Conservation (phyloP, 805 yeast species). For the Candida alai region DNA sequence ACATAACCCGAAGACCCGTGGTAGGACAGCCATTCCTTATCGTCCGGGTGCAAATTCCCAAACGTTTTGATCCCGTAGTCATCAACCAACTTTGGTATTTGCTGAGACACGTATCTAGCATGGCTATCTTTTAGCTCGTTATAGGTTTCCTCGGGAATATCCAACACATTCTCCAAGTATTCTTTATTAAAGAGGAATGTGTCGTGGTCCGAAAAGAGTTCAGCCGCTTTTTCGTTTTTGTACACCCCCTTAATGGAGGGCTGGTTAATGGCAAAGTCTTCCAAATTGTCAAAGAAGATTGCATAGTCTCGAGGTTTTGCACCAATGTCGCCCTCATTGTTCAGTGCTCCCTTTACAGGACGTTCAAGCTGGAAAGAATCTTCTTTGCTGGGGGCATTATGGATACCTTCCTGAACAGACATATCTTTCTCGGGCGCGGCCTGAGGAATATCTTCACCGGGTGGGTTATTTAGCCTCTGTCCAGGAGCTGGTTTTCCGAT, state of each 20-base stretch:
- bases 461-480: neutral
- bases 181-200: conserved; percentile 43
- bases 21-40: conserved; percentile 39
- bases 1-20: conserved; percentile 38
- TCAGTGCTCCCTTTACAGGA: no score
- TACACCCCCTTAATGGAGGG: conserved; percentile 42
- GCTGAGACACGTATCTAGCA: conserved; percentile 27
- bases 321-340: no score
- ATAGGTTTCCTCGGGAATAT: conserved; percentile 32
- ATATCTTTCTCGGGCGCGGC: neutral
- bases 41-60: conserved; percentile 27
- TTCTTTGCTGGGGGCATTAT: no score
- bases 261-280: conserved; percentile 31
- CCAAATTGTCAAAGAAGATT: conserved; percentile 31
- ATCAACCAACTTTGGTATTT: conserved; percentile 25
- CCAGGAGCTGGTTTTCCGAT: conserved; percentile 2
- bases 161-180: conserved; percentile 42
- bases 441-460: neutral
- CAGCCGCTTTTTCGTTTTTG: conserved; percentile 39
- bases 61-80: conserved; percentile 28
- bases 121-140: conserved; percentile 37
- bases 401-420: no score
- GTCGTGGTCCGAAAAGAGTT: conserved; percentile 37
- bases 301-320: conserved; percentile 18
- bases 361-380: no score